A percentile compares a stretch with the other conserved stretches of the same genome.
Conservation (phyloP, 495 filamentous ascomycete genomes). For the Halenospora varia region DNA sequence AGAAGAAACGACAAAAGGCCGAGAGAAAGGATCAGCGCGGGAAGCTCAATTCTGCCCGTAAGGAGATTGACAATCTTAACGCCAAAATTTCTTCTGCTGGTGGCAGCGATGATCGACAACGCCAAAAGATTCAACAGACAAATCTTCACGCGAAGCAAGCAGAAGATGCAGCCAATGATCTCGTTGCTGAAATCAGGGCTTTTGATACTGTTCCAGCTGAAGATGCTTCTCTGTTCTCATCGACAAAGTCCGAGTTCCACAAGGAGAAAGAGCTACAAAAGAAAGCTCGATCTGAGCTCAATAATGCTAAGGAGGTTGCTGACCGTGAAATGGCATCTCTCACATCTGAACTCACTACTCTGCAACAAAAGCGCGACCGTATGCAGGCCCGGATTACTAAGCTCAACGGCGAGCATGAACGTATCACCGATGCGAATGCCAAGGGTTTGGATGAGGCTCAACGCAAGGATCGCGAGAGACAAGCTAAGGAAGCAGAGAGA, state of each 20-base stretch:
- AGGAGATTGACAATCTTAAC: constrained; percentile 74
- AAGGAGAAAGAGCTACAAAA: constrained; percentile 59
- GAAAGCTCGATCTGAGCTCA: constrained; percentile 51
- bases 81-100: constrained; percentile 65
- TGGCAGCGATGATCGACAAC: constrained; percentile 76
- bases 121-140: constrained; percentile 71
- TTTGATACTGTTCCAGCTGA: constrained; percentile 66
- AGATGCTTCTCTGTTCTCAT: constrained; percentile 30
- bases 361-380: constrained; percentile 74
- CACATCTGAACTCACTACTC: constrained; percentile 60
- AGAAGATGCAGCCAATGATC: constrained; percentile 61
- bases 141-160: constrained; percentile 80
- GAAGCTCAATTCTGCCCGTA: constrained; percentile 62
- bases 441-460: constrained; percentile 72
- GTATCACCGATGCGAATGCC: constrained; percentile 70
- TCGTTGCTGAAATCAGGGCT: constrained; percentile 62
- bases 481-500: constrained; percentile 60
- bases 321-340: constrained; percentile 60
- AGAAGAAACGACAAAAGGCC: constrained; percentile 68
- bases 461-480: constrained; percentile 64
- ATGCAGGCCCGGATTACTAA: constrained; percentile 70
- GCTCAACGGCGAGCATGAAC: constrained; percentile 73
- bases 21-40: constrained; percentile 76
- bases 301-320: constrained; percentile 56
- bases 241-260: constrained; percentile 15